phyloP scores from a whole-genome alignment of 805 yeast genomes.

The Citeromyces matritensis region DNA sequence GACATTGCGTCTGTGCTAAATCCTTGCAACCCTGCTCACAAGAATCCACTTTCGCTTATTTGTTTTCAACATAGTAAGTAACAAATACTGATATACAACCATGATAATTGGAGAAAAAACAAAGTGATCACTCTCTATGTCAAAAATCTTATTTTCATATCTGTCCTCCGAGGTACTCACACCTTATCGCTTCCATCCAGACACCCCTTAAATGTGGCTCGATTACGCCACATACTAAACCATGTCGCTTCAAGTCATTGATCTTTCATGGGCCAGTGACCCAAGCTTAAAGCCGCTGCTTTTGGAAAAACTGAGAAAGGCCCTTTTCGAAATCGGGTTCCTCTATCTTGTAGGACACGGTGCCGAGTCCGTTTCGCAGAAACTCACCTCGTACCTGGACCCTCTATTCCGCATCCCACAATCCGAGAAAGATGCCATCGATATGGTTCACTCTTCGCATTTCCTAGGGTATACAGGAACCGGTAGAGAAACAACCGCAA shows the following conservation, averaged over 20 bases:
- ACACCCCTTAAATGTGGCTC: no score
- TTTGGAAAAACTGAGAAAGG: slow-evolving; percentile 22
- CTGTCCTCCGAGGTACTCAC: no score
- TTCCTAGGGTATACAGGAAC: slow-evolving; percentile 42
- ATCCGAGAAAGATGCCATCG: slow-evolving; percentile 25
- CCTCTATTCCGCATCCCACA: slow-evolving; percentile 25
- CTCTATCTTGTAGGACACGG: slow-evolving; percentile 32
- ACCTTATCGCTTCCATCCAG: no score
- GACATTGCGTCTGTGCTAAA: no score
- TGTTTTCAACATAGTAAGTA: no score
- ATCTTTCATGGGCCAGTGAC: slow-evolving; percentile 23
- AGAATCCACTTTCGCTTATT: no score
- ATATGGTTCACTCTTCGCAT: slow-evolving; percentile 41
- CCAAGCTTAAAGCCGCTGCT: slow-evolving; percentile 25
- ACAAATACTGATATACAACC: no score
- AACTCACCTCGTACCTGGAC: slow-evolving; percentile 12
- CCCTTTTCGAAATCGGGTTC: slow-evolving; percentile 43
- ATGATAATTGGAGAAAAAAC: no score
- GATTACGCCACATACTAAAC: no score
- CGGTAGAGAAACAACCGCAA: slow-evolving; percentile 44
- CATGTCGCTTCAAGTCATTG: slow-evolving; percentile 33
- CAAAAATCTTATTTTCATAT: no score
- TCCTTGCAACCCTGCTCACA: no score
- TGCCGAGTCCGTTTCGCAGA: slow-evolving; percentile 18
- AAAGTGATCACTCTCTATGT: no score